phyloP scores from a whole-genome alignment of 2,329 filamentous ascomycete genomes.

The Ilyonectria destructans region DNA sequence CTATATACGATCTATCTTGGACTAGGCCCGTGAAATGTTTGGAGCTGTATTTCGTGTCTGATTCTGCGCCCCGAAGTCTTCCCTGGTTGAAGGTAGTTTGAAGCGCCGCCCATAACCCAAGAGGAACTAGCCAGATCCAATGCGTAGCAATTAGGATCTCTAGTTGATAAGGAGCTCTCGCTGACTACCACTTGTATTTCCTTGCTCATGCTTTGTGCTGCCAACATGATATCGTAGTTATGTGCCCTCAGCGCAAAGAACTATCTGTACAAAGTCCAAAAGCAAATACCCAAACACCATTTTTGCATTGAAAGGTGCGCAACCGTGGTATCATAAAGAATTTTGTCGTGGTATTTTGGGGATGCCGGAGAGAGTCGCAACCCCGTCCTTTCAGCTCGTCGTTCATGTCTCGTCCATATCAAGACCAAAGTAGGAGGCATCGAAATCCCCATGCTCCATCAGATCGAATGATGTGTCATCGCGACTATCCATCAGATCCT shows the following conservation, averaged over 20 bases:
- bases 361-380: background rate
- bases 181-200: background rate
- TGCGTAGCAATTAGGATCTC: background rate
- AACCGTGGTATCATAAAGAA: background rate
- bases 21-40: background rate
- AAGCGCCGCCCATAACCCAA: background rate
- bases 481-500: conserved; percentile 65
- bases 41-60: background rate
- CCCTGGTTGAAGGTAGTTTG: background rate
- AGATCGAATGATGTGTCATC: conserved; percentile 58
- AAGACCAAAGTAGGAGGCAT: conserved; percentile 64
- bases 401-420: conserved; percentile 36
- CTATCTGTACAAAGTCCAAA: too few species aligned
- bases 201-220: too few species aligned
- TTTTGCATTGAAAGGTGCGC: background rate
- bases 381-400: background rate
- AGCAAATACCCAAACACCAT: background rate
- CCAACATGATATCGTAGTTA: background rate
- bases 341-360: background rate
- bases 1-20: background rate
- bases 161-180: background rate
- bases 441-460: conserved; percentile 64
- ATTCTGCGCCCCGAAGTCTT: background rate
- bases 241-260: background rate
- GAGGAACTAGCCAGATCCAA: background rate